phyloP scores from a whole-genome alignment of 768 basidiomycete genomes.

The Lenzites betulinus region DNA sequence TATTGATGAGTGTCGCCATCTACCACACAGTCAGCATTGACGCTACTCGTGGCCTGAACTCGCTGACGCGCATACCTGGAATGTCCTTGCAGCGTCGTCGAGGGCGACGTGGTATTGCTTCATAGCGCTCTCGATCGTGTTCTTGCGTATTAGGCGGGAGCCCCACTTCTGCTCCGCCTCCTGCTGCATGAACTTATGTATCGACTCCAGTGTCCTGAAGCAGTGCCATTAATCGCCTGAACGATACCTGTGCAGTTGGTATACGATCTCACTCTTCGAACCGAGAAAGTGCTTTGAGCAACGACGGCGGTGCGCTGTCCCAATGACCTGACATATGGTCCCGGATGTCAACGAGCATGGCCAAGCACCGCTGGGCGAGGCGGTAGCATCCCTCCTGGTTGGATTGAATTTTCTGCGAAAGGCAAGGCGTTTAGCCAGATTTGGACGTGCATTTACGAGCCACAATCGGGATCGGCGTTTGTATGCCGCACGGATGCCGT shows the following conservation, averaged over 20 bases:
- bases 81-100: conserved; percentile 48
- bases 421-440: neutral
- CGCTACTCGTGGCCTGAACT: neutral
- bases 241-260: neutral
- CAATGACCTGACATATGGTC: conserved; percentile 48
- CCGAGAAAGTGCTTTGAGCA: conserved; percentile 42
- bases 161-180: conserved; percentile 45
- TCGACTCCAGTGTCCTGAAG: conserved; percentile 39
- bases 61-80: conserved; percentile 39
- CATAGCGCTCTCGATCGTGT: conserved; percentile 43
- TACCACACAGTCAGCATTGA: conserved; percentile 18
- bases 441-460: neutral
- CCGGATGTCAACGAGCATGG: conserved; percentile 45
- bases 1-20: conserved; percentile 50
- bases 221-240: neutral
- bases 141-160: conserved; percentile 42
- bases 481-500: neutral
- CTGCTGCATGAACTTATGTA: conserved; percentile 42
- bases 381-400: conserved; percentile 44
- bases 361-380: conserved; percentile 43
- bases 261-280: conserved; percentile 43
- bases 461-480: neutral
- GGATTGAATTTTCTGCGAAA: conserved; percentile 31
- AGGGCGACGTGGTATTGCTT: conserved; percentile 36
- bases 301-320: conserved; percentile 43